A percentile compares a stretch with the other conserved stretches of the same genome.
Conservation (phyloP, 495 filamentous ascomycete genomes). For the Penicillium desertorum region DNA sequence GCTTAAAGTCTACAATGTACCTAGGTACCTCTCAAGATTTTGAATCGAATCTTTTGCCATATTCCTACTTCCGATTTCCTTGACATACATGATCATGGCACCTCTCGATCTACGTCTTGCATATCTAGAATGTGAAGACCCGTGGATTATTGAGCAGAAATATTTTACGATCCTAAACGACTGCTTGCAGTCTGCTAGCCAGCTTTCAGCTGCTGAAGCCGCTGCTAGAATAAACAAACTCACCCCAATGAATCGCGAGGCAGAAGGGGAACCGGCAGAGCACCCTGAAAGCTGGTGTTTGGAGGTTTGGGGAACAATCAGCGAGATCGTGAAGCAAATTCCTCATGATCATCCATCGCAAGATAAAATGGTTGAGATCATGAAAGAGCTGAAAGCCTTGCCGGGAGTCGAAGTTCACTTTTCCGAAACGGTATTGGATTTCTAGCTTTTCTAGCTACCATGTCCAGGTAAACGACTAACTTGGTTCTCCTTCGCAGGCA, state of each 20-base stretch:
- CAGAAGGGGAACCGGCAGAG: neutral
- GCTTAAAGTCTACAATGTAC: too few species aligned
- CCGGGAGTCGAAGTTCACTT: neutral
- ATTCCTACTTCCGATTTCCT: too few species aligned
- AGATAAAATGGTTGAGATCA: slow-evolving; percentile 5
- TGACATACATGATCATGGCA: neutral
- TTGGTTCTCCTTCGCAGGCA: neutral
- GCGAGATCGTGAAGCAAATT: slow-evolving; percentile 2
- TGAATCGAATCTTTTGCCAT: too few species aligned
- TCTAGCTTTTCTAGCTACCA: neutral
- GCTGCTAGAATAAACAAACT: slow-evolving; percentile 2
- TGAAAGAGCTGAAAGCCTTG: slow-evolving; percentile 1
- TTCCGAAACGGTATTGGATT: neutral
- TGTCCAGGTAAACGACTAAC: neutral
- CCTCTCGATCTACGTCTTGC: slow-evolving; percentile 1
- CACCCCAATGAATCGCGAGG: slow-evolving; percentile 4
- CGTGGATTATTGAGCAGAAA: slow-evolving; percentile 9
- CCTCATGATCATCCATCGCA: slow-evolving; percentile 9
- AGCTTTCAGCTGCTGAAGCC: slow-evolving; percentile 1
- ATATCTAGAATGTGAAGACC: slow-evolving; percentile 4
- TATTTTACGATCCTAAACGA: slow-evolving; percentile 6
- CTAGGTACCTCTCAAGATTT: too few species aligned
- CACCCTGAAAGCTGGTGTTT: slow-evolving; percentile 1
- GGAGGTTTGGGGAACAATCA: slow-evolving; percentile 4
- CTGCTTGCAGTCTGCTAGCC: slow-evolving; percentile 3